Percentiles rank a stretch among this genome's conserved stretches.
Conservation (phyloP, 2,329 filamentous ascomycete genomes). For the Paracoccidioides lutzii region DNA sequence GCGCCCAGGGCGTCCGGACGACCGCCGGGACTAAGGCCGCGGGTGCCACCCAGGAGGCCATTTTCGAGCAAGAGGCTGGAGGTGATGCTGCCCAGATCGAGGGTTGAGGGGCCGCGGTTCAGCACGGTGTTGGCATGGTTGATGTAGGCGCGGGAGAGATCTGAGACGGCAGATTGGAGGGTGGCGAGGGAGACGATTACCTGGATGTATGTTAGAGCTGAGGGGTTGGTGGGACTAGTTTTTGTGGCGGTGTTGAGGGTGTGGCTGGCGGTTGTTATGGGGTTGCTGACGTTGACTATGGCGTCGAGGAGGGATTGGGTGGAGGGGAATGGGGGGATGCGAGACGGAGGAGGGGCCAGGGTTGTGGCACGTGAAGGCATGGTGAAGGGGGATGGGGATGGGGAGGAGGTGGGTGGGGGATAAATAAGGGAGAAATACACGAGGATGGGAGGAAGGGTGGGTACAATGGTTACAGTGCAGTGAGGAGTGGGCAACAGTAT, state of each 20-base stretch:
- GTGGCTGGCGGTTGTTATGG: not conserved
- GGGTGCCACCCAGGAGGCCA: constrained; percentile 28
- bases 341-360: not conserved
- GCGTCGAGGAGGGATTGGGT: not conserved
- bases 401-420: not conserved
- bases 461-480: not conserved
- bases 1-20: constrained; percentile 10
- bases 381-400: not conserved
- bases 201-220: constrained; percentile 35
- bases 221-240: not conserved
- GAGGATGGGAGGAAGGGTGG: not conserved
- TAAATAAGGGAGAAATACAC: not conserved
- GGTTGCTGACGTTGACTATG: constrained; percentile 3
- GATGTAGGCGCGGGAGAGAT: constrained; percentile 71
- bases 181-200: constrained; percentile 65
- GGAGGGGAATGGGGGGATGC: not conserved
- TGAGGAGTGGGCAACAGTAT: not conserved
- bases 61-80: constrained; percentile 30
- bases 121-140: constrained; percentile 78
- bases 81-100: constrained; percentile 41
- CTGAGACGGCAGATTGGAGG: constrained; percentile 66
- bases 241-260: not conserved
- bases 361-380: not conserved
- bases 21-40: constrained; percentile 23
- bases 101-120: constrained; percentile 42